Base-by-base conservation (phyloP, 805 yeast genomes). In the Metahyphopichia silvanorum region DNA sequence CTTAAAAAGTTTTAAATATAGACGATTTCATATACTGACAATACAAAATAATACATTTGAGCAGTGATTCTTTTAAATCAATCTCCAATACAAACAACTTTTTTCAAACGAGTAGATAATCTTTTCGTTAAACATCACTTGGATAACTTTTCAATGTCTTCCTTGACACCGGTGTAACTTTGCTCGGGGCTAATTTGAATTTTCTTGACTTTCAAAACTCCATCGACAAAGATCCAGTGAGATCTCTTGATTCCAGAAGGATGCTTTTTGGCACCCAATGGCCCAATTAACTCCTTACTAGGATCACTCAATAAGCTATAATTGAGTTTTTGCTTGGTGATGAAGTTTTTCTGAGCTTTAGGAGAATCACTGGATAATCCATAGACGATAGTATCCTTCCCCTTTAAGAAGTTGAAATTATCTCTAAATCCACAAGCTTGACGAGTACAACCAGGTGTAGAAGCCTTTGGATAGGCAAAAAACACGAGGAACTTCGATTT, bases 371-470 rank as follows among this genome's bases (percentile, higher is more conserved):
- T 81, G 49, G 94, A 82, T 31, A 91, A 56, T 0, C 98, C 98
- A 46, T 74, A 79, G 1, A 91, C 81, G 0, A 74, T 63, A 2
- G 79, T 81, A 16, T 72, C 73, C 23, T 73, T 62, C 8, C 42
- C 44, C 28, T 66, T 56, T 47, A 84, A 72, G 25, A 71, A 64
- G 2, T 70, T 66, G 54, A 63, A 80, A 46, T 76, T 76, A 43
- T 76, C 80, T 47, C 93, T 79, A 55, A 83, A 93, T 0, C 96
- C 96, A 54, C 84, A 75, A 2, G 89, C 97, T 62, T 91, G 98
- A 47, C 87, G 76, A 1, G 98, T 91, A 60, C 98, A 93, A 3
- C 98, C 98, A 1, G 96, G 96, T 1, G 98, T 91, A 16, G 83
- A 78, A 0, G 98, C 98, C 51, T 74, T 82, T 33, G 98, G 98